Percentiles rank a stretch among this genome's conserved stretches.
Evolutionary conservation across 345 rosid genomes (phyloP).

Genomic region (Pistacia vera): DNA sequence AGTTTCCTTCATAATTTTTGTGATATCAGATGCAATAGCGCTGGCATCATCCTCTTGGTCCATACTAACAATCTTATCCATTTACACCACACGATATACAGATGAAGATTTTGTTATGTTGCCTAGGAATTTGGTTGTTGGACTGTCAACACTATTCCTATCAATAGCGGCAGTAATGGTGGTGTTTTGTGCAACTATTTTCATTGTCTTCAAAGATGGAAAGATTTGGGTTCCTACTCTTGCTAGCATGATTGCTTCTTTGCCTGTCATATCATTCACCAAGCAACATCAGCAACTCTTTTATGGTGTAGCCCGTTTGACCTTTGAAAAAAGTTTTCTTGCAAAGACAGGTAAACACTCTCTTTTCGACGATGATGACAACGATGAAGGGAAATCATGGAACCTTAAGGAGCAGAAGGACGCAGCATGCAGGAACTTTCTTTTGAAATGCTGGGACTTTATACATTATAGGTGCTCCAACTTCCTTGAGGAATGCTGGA

Average conservation of each 20-base stretch:
- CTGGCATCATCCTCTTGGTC: neutral
- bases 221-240: neutral
- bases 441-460: no score
- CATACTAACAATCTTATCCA: neutral
- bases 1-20: slow-evolving; percentile 8
- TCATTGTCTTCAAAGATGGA: neutral
- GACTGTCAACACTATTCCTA: neutral
- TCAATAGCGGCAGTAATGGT: slow-evolving; percentile 6
- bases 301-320: neutral
- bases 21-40: slow-evolving; percentile 4
- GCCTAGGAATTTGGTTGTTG: slow-evolving; percentile 5
- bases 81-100: neutral
- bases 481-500: no score
- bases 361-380: no score
- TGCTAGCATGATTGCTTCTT: neutral
- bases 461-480: no score
- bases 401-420: no score
- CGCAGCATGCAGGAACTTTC: no score
- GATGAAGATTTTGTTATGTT: neutral
- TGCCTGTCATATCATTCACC: neutral
- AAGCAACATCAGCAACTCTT: neutral
- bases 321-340: neutral
- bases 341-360: no score
- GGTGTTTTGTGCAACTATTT: neutral
- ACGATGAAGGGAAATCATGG: no score